Percentiles rank a stretch among this genome's conserved stretches.
These are phyloP conservation scores for Aspergillus clavatus DNA, from an alignment of 2,329 filamentous ascomycete species.

Conservation along the genomic window DNA sequence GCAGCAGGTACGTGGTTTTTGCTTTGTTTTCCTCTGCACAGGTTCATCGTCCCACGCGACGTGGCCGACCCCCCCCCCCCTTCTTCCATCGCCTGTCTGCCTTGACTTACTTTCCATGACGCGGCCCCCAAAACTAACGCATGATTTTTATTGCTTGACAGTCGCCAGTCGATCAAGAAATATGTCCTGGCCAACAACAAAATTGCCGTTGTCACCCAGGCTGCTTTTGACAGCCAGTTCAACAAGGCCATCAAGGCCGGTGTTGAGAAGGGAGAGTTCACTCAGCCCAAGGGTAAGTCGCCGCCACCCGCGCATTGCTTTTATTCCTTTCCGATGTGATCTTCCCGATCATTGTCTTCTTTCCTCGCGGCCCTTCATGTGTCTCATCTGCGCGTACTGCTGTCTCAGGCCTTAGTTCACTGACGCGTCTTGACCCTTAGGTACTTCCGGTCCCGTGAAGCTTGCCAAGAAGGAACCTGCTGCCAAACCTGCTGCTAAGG, in stretches of 20 bases:
- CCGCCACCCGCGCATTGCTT: slow-evolving; percentile 2
- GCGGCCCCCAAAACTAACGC: slow-evolving; percentile 28
- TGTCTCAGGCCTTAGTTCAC: slow-evolving; percentile 10
- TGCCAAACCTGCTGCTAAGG: slow-evolving; percentile 42
- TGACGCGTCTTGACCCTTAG: slow-evolving; percentile 43
- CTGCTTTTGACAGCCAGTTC: slow-evolving; percentile 68
- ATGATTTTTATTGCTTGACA: slow-evolving; percentile 30
- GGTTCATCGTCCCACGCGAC: slow-evolving; percentile 12
- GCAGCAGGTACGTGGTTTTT: slow-evolving; percentile 57
- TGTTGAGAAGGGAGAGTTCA: slow-evolving; percentile 81
- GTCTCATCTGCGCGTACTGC: slow-evolving; percentile 3
- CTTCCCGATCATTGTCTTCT: not conserved
- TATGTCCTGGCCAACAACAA: slow-evolving; percentile 70
- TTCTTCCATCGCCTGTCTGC: no score
- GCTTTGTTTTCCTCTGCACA: slow-evolving; percentile 13
- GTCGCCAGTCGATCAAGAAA: slow-evolving; percentile 69
- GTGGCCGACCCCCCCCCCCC: slow-evolving; percentile 10
- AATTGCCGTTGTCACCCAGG: slow-evolving; percentile 51
- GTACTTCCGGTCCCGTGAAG: slow-evolving; percentile 85
- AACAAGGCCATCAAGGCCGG: slow-evolving; percentile 78
- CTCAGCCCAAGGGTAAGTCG: slow-evolving; percentile 80
- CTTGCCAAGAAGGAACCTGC: slow-evolving; percentile 69
- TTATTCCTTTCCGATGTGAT: no score
- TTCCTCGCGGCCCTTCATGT: not conserved
- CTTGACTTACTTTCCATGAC: slow-evolving; percentile 13